phyloP scores from a whole-genome alignment of 176 grass and related monocot genomes.

The Zizania latifolia region DNA sequence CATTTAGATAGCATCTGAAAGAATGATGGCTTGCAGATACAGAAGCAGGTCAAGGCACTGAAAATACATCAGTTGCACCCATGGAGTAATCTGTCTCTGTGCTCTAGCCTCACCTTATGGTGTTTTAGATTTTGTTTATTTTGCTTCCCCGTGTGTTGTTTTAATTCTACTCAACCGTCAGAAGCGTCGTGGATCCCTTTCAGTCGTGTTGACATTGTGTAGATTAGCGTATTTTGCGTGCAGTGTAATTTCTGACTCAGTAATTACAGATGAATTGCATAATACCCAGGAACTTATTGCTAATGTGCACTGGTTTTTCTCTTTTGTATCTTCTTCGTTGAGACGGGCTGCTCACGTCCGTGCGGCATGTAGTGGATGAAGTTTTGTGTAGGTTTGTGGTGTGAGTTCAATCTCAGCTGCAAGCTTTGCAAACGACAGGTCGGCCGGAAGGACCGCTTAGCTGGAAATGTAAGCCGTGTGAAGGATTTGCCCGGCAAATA shows the following conservation, averaged over 20 bases:
- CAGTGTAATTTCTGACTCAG: neutral
- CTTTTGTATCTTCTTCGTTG: neutral
- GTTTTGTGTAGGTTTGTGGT: neutral
- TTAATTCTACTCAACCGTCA: neutral
- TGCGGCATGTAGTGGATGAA: no score
- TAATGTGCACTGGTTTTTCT: neutral
- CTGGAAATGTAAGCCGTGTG: neutral
- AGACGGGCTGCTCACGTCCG: neutral
- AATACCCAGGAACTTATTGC: neutral
- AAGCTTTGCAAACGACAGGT: no score
- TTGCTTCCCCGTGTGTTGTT: neutral
- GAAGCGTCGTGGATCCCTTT: neutral
- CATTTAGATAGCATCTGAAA: neutral
- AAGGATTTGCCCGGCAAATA: neutral
- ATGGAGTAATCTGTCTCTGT: neutral
- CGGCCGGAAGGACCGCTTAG: no score
- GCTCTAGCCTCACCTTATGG: neutral
- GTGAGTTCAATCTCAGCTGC: neutral
- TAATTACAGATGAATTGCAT: neutral
- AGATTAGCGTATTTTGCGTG: neutral
- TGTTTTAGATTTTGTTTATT: constrained; percentile 10
- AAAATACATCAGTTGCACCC: constrained; percentile 6
- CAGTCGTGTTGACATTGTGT: neutral
- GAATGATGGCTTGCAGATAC: constrained; percentile 40
- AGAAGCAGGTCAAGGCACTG: constrained; percentile 75